A percentile compares a stretch with the other conserved stretches of the same genome.
Evolutionary conservation across 371 early-diverging fungal species (phyloP).

Genomic region (Capniomyces stellatus): DNA sequence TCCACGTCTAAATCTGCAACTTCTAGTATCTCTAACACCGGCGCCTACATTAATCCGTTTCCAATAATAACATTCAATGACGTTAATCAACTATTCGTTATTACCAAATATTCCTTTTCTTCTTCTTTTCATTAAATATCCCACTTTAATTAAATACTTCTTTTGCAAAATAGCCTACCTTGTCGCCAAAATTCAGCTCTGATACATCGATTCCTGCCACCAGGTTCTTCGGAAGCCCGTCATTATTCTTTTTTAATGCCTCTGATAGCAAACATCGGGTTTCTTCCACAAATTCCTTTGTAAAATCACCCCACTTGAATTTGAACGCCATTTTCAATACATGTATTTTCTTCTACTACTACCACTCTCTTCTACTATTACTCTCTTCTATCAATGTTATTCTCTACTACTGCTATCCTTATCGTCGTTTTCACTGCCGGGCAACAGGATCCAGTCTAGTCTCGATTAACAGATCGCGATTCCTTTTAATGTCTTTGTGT

Average conservation of each 20-base stretch:
- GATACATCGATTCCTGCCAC: slow-evolving; percentile 75
- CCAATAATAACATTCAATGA: background rate
- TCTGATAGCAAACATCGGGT: slow-evolving; percentile 65
- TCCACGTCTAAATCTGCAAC: slow-evolving; percentile 85
- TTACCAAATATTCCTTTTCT: too few relatives aligned
- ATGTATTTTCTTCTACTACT: too few relatives aligned
- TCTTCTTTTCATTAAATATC: too few relatives aligned
- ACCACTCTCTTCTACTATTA: too few relatives aligned
- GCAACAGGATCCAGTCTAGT: too few relatives aligned
- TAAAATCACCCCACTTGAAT: slow-evolving; percentile 89
- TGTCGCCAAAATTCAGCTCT: slow-evolving; percentile 84
- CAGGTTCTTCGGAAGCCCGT: slow-evolving; percentile 74
- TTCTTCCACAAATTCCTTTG: slow-evolving; percentile 59
- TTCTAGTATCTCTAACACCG: slow-evolving; percentile 93
- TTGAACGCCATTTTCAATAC: slow-evolving; percentile 87
- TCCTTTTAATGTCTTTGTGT: too few relatives aligned
- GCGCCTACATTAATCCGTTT: slow-evolving; percentile 39
- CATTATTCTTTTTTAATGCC: slow-evolving; percentile 67
- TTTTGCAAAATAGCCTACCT: slow-evolving; percentile 28
- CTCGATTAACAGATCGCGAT: too few relatives aligned
- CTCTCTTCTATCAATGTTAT: too few relatives aligned
- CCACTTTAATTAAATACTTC: background rate
- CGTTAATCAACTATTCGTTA: too few relatives aligned
- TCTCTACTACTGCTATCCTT: too few relatives aligned
- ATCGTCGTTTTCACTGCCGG: too few relatives aligned